Base-by-base conservation (phyloP, 768 basidiomycete species). In the Auriscalpium vulgare region DNA sequence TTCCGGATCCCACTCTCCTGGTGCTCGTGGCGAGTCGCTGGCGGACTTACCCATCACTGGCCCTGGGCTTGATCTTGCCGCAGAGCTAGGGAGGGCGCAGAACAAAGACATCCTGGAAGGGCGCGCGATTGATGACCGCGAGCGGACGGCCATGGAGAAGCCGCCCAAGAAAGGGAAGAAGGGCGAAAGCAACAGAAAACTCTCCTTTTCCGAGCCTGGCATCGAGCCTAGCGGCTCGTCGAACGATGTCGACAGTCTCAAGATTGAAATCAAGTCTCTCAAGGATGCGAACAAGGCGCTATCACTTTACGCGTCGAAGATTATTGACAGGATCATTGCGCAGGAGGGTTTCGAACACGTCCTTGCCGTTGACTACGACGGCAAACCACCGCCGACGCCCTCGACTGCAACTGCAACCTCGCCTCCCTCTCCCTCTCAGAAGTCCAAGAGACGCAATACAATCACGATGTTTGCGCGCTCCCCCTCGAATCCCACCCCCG, bases 301-400 rank as follows among this genome's bases (percentile, higher is more conserved):
- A 11, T 92, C 92, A 16, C 72, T 97, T 43, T 98, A 98, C 66
- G 93, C 95, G 4, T 93, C 91, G 47, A 98, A 97, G 78, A 98
- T 98, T 62, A 90, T 98, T 65, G 95, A 98, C 74, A 84, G 95
- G 47, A 97, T 98, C 67, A 95, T 97, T 63, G 81, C 88, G 1
- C 88, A 95, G 69, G 95, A 97, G 71, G 94, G 94, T 21, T 97
- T 95, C 72, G 95, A 98, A 70, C 92, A 95, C 64, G 89, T 98
- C 54, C 82, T 97, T 37, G 90, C 95, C n/a, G 85, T 82, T 47
- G 95, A 97, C 69, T 95, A 90, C 63, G 88, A 89, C n/a, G 64
- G 67, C 49, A 80, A 82, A 57, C 74, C 79, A 35, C 29, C 29
- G 5, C 74, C 75, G 10, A 70, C 73, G 10, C 80, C 80, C 37